Percentiles rank a stretch among this genome's conserved stretches.
Conservation (phyloP, 208 protist genomes). For the Leishmania amazonensis region DNA sequence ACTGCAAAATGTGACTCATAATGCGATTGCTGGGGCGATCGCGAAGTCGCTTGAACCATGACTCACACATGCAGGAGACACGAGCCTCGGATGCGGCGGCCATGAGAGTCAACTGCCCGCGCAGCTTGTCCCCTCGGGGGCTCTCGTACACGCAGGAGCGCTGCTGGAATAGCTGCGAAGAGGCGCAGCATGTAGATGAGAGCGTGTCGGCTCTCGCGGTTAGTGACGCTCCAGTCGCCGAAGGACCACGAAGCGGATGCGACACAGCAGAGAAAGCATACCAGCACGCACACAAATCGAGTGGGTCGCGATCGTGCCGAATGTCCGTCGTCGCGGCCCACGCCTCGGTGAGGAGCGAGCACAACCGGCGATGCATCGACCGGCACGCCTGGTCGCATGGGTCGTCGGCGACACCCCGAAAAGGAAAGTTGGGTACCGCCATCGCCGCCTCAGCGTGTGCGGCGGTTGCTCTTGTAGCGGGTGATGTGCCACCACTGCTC, state of each 20-base stretch:
- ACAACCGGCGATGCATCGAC: constrained; percentile 6
- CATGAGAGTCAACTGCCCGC: not conserved
- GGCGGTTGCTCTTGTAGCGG: not conserved
- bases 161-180: not conserved
- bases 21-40: not conserved
- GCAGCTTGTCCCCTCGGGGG: not conserved
- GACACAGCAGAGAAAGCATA: constrained; percentile 7
- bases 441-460: not conserved
- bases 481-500: not conserved
- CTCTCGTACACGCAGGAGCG: not conserved
- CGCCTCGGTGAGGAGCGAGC: constrained; percentile 13
- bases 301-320: constrained; percentile 4
- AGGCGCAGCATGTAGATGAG: not conserved
- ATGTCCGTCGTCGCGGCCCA: constrained; percentile 12
- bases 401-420: not conserved
- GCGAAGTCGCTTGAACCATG: constrained; percentile 12
- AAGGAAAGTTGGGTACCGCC: not conserved
- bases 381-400: not conserved
- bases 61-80: constrained; percentile 3
- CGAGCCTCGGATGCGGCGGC: not conserved
- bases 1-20: not conserved
- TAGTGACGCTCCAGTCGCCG: not conserved
- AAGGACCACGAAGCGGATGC: not conserved
- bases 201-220: not conserved
- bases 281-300: constrained; percentile 30